Conservation (phyloP, 208 protist species). For the Crithidia fasciculata region DNA sequence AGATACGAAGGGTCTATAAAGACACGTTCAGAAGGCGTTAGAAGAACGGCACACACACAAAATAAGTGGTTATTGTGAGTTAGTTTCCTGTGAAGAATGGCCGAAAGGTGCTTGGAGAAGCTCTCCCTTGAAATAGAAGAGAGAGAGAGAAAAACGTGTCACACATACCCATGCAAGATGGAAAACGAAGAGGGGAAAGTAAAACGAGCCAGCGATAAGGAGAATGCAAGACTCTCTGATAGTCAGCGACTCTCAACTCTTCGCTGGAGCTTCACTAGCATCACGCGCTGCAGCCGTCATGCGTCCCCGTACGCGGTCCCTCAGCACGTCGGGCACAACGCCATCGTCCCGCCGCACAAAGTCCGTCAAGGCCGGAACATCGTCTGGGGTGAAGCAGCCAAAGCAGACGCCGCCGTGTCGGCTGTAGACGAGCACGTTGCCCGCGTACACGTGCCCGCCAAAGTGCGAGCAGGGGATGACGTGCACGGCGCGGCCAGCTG, state of each 20-base stretch:
- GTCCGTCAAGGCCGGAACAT: constrained; percentile 18
- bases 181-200: background rate
- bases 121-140: no score
- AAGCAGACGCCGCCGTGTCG: constrained; percentile 23
- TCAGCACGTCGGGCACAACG: constrained; percentile 9
- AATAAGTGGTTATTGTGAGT: no score
- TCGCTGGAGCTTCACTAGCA: background rate
- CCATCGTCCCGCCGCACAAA: constrained; percentile 1
- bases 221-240: background rate
- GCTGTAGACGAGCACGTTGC: constrained; percentile 41
- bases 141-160: no score
- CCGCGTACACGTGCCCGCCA: constrained; percentile 43
- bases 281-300: background rate
- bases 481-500: background rate
- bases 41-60: no score
- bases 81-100: no score
- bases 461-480: constrained; percentile 33
- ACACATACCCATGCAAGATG: no score
- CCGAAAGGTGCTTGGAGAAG: no score
- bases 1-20: no score
- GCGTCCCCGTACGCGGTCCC: constrained; percentile 17
- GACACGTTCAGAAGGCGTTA: no score
- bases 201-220: background rate
- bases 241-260: background rate
- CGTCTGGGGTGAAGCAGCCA: constrained; percentile 20